A percentile compares a stretch with the other conserved stretches of the same genome.
These are phyloP conservation scores for Zygoascus ofunaensis DNA, from an alignment of 805 yeast genomes.

Conservation along the genomic window DNA sequence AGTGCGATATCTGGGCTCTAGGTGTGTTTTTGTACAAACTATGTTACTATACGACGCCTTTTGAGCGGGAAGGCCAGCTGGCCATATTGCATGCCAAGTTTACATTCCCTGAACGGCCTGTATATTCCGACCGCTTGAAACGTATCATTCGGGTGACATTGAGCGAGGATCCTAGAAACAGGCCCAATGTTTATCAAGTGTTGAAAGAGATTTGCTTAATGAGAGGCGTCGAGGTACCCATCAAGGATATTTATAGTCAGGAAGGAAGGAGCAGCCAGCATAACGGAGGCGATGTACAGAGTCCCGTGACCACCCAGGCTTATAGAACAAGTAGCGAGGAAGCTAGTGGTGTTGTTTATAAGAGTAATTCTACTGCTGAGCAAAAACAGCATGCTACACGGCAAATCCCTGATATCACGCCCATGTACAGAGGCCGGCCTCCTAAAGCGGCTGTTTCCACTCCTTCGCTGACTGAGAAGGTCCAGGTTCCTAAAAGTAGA, in stretches of 20 bases:
- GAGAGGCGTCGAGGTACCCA: constrained; percentile 45
- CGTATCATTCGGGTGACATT: constrained; percentile 70
- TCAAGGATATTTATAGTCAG: constrained; percentile 25
- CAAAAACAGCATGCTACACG: too few species aligned
- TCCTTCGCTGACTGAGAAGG: not conserved
- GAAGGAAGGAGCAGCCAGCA: not conserved
- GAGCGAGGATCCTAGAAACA: constrained; percentile 67
- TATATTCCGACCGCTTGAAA: constrained; percentile 60
- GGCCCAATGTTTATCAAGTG: constrained; percentile 87
- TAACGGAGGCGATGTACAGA: not conserved
- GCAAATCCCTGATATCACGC: constrained; percentile 15
- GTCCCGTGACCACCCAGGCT: not conserved
- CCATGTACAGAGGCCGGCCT: constrained; percentile 22
- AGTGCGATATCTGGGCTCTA: constrained; percentile 93
- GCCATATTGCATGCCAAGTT: constrained; percentile 81
- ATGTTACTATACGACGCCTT: constrained; percentile 90
- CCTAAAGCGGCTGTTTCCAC: constrained; percentile 3
- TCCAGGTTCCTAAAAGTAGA: not conserved
- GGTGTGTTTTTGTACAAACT: constrained; percentile 87
- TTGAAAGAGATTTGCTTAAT: constrained; percentile 53
- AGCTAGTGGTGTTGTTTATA: too few species aligned
- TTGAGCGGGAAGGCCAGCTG: constrained; percentile 72
- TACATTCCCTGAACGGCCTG: constrained; percentile 62
- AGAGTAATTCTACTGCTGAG: not conserved
- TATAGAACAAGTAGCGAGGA: not conserved